Evolutionary conservation across 163 green algal species (phyloP).

Genomic region (Scenedesmus sp.): DNA sequence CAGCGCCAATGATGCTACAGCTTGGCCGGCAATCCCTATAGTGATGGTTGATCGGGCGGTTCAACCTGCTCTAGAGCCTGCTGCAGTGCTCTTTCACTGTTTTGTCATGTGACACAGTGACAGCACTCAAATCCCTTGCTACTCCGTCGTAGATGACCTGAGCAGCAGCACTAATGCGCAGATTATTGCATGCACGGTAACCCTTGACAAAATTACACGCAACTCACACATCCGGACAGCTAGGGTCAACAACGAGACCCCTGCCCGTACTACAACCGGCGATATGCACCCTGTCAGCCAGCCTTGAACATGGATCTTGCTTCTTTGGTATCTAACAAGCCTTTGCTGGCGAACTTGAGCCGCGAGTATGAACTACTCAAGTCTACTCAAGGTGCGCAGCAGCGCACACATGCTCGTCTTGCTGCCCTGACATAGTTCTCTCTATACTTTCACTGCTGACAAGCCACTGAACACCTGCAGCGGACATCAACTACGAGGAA

Average conservation of each 20-base stretch:
- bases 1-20: background rate
- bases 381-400: slow-evolving; percentile 10
- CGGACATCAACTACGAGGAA: slow-evolving; percentile 33
- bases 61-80: background rate
- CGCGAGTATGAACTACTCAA: slow-evolving; percentile 52
- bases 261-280: background rate
- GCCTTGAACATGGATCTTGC: slow-evolving; percentile 33
- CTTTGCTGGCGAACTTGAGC: slow-evolving; percentile 37
- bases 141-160: no score
- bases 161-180: background rate
- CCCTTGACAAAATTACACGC: background rate
- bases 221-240: background rate
- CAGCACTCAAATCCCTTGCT: background rate
- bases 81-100: background rate
- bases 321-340: slow-evolving; percentile 26
- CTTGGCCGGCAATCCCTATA: background rate
- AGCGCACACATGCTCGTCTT: background rate
- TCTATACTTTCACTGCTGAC: background rate
- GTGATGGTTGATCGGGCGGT: background rate
- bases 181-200: background rate
- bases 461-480: background rate
- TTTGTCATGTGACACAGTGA: slow-evolving; percentile 12
- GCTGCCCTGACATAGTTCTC: background rate
- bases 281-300: background rate
- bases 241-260: background rate